Evolutionary conservation across 1,139 yeast genomes (phyloP).

Genomic region (Protomyces arabidopsidicola): DNA sequence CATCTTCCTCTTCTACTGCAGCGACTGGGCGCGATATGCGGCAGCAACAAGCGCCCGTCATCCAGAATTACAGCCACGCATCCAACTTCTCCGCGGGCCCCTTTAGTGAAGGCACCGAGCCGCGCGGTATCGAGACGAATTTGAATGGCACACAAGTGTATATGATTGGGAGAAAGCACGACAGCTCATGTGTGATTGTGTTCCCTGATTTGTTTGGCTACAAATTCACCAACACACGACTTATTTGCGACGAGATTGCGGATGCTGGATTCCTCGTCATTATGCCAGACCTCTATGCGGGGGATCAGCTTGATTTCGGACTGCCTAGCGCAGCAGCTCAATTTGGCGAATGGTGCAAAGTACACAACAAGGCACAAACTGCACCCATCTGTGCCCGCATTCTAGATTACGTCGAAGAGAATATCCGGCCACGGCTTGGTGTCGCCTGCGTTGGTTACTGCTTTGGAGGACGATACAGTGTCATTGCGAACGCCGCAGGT

Average conservation of each 20-base stretch:
- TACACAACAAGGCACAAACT: conserved; percentile 31
- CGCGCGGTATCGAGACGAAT: conserved; percentile 28
- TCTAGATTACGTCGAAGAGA: conserved; percentile 30
- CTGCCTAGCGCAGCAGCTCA: conserved; percentile 15
- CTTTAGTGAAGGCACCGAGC: conserved; percentile 27
- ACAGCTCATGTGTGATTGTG: conserved; percentile 26
- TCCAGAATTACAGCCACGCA: neutral
- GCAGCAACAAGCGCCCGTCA: neutral
- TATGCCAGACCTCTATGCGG: conserved; percentile 31
- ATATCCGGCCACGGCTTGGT: conserved; percentile 30
- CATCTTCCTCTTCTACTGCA: neutral
- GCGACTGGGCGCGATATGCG: neutral
- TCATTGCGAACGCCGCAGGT: conserved; percentile 23
- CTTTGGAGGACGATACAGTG: conserved; percentile 34
- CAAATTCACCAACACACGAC: conserved; percentile 29
- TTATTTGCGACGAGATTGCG: conserved; percentile 32
- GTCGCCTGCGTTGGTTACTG: conserved; percentile 33
- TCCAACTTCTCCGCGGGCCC: conserved; percentile 28
- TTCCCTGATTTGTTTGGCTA: conserved; percentile 32
- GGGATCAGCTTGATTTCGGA: conserved; percentile 21
- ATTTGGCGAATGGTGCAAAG: conserved; percentile 29
- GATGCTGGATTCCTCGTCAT: conserved; percentile 27
- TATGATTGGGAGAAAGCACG: conserved; percentile 27
- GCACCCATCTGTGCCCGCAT: conserved; percentile 30
- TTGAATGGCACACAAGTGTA: conserved; percentile 27